A percentile compares a stretch with the other conserved stretches of the same genome.
These are phyloP conservation scores for Cylindrodendrum hubeiense DNA, from an alignment of 2,329 filamentous ascomycete species.

Conservation along the genomic window DNA sequence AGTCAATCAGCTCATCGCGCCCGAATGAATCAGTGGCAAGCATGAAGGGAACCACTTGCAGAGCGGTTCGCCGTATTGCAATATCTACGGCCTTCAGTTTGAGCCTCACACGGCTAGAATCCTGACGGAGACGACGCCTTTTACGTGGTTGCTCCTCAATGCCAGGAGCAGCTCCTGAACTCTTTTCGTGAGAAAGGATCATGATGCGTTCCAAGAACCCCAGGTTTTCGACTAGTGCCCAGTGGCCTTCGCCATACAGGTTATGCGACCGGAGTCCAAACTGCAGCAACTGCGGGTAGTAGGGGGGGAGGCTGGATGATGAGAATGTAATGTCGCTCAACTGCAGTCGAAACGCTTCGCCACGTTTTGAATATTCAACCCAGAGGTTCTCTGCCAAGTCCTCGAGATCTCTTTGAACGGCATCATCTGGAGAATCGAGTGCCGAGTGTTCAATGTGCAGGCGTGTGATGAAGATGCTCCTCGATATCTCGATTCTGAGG, in stretches of 20 bases:
- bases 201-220: slow-evolving; percentile 68
- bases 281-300: slow-evolving; percentile 60
- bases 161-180: slow-evolving; percentile 40
- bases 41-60: slow-evolving; percentile 71
- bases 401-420: slow-evolving; percentile 64
- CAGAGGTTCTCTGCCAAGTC: slow-evolving; percentile 79
- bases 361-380: slow-evolving; percentile 80
- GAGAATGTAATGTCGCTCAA: slow-evolving; percentile 80
- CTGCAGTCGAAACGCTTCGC: slow-evolving; percentile 79
- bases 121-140: slow-evolving; percentile 58
- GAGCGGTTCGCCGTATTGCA: slow-evolving; percentile 61
- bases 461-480: slow-evolving; percentile 75
- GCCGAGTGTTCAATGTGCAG: slow-evolving; percentile 72
- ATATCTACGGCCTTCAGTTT: slow-evolving; percentile 60
- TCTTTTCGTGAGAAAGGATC: slow-evolving; percentile 42
- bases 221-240: slow-evolving; percentile 70
- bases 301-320: slow-evolving; percentile 55
- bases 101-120: slow-evolving; percentile 60
- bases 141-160: slow-evolving; percentile 64
- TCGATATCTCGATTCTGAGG: slow-evolving; percentile 83
- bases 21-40: slow-evolving; percentile 60
- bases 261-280: slow-evolving; percentile 69
- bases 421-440: slow-evolving; percentile 54
- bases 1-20: slow-evolving; percentile 63
- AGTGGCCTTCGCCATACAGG: slow-evolving; percentile 68